Evolutionary conservation across 1,139 yeast species (phyloP), one percentile per base, ranked within the genome.

Genomic region (Diutina neorugosa): DNA sequence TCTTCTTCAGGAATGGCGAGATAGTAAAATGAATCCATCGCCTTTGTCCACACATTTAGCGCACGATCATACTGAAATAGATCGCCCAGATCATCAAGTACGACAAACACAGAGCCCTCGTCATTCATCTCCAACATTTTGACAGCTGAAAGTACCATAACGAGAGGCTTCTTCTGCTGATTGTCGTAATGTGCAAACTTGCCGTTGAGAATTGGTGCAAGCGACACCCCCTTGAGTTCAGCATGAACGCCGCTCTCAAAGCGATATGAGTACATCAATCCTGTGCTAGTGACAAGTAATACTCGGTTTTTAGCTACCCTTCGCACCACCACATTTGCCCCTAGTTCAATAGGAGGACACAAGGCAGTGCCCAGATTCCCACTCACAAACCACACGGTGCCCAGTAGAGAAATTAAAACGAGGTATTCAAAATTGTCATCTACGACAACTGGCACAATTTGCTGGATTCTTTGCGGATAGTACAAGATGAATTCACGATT

Each of bases 341-440:
- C 98, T 75, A 75, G 73, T 78, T 70, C 85, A 18, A 82, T 64
- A n/a, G 73, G 64, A 2, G 86, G 83, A 53, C 70, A 64, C 0
- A 72, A 57, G 37, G 68, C 68, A 23, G 73, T 63, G 1, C 94
- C 96, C 37, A 31, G 37, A 1, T 73, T 60, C 2, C 86, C 80
- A 12, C 83, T 77, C 0, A 94, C 77, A 70, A 96, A 78, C 62
- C 86, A 87, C 2, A 81, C 58, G 4, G 81, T 76, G 1, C 90
- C 89, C 51, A 81, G 78, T 23, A 93, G 89, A 0, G 96, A 81
- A 3, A 85, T 81, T 41, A 91, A 66, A n/a, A 73, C 78, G 73
- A 78, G 74, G 55, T 67, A 76, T 19, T 60, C 60, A 34, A 74
- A 61, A 7, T 55, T 57, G 1, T 60, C 61, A 25, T 68, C 65